Evolutionary conservation across 139 green algal species (phyloP).

Genomic region (Pleodorina starrii): DNA sequence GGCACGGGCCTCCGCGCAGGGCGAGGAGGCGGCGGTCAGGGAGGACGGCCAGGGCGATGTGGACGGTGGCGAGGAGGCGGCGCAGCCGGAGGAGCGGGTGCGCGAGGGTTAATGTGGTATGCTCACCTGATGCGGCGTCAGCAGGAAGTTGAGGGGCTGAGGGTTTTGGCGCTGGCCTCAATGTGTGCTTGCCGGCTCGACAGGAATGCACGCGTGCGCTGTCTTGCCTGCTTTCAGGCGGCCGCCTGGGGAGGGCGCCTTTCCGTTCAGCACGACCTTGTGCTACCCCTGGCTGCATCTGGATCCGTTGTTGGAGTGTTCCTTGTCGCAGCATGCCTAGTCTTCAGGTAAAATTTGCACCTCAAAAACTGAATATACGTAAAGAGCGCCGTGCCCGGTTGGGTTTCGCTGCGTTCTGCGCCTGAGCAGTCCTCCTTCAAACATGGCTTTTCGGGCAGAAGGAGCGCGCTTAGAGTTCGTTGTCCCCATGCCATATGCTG

Average conservation of each 20-base stretch:
- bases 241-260: not conserved
- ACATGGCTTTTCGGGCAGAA: too few species aligned
- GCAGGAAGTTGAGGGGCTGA: too few species aligned
- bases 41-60: not conserved
- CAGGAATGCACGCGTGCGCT: slow-evolving; percentile 1
- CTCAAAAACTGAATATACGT: too few species aligned
- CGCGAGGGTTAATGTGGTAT: too few species aligned
- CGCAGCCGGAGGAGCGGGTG: slow-evolving; percentile 20
- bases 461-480: too few species aligned
- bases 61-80: not conserved
- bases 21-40: not conserved
- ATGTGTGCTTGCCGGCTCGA: not conserved
- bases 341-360: slow-evolving; percentile 22
- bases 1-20: not conserved
- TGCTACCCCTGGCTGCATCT: slow-evolving; percentile 19
- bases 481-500: too few species aligned
- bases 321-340: not conserved
- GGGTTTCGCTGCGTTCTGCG: too few species aligned
- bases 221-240: slow-evolving; percentile 32
- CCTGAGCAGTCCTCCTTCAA: too few species aligned
- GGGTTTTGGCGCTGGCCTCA: not conserved
- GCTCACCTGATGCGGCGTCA: too few species aligned
- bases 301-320: slow-evolving; percentile 8
- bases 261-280: not conserved
- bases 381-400: too few species aligned